Evolutionary conservation across 1,139 yeast genomes (phyloP), one percentile per base, ranked within the genome.

Genomic region (Kodamaea anthophila): DNA sequence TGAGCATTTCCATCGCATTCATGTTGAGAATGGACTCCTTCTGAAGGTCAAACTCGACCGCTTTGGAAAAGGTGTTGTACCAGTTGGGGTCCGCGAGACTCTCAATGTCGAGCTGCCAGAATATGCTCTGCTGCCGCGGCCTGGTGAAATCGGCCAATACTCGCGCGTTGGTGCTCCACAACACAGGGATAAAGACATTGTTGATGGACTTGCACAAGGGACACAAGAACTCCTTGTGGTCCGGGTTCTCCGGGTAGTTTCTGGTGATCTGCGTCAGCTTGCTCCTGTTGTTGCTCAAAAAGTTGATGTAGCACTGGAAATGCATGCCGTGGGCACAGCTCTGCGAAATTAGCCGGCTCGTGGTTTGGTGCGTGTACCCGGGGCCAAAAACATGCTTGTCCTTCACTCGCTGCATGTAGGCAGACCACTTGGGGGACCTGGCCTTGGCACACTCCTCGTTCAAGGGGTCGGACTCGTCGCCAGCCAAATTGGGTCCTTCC

Each of bases 311-410:
- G 48, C 98, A 91, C 20, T 73, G 69, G 41, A 73, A 76, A 53
- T 91, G 98, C 77, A 91, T 81, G 1, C 95, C 94, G 55, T 91
- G 98, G 0, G 96, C 94, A 59, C 98, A 91, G 31, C 94, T 79
- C 43, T 80, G 77, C 5, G 87, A 65, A 1, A 83, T 76, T 5
- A 79, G 60, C 31, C 68, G 68, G 29, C 58, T 64, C 23, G 67
- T 65, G 26, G 63, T 60, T 33, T 58, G 49, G 10, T 55, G 46
- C 1, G 77, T 72, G 44, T 80, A 83, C 0, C 88, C 88, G 0
- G 91, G 93, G 0, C 93, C 93, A 43, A 81, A 56, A 0, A 75
- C 74, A 34, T 56, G 47, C 2, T 54, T 51, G 1, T 61, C 57
- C 30, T 60, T 65, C 2, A 62, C 42, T 3, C 49, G 44, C 1